Evolutionary conservation across 106 monocot genomes (phyloP), one percentile per base, ranked within the genome.

Genomic region (Dendrobium nobile): DNA sequence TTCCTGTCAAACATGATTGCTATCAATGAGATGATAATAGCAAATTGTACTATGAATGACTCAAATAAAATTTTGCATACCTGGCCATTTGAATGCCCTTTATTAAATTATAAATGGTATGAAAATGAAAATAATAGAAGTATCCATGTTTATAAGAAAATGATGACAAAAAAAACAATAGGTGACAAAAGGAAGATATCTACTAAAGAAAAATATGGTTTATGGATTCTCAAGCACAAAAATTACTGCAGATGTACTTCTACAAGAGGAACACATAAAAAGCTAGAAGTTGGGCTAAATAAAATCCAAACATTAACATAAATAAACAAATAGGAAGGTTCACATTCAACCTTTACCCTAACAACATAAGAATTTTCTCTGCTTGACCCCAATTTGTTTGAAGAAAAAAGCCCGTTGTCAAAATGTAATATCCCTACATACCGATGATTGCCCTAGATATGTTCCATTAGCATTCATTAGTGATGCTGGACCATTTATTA

Each of bases 1-100:
- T 80, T 99, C 99, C 99, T 99, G 89, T 6, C 31, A 70, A 70
- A 17, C 13, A 67, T 27, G 27, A 67, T 7, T 13, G 15, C 27
- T 37, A 15, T 37, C 9, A 70, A 20, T 70, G 22, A n/a, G 24
- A 20, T 28, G 73, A 48, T 8, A 70, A 54, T 77, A 15, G n/a
- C 41, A 74, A 42, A 42, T 1, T 44, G 74, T n/a, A 44, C 0
- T 18, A 74, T 20, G 7, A 74, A 74, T 44, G 43, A 74, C 43
- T 43, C 18, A 4, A 74, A 70, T 31, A 37, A 4, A 70, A 31
- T 37, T 70, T 70, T 37, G 24, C 70, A 70, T 31, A 9, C 0
- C 20, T 27, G 20, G 10, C 11, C 37, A 15, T 33, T 2, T 37
- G 13, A 2, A 16, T 13, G 70, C 31, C 27, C 27, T 31, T 70